phyloP scores from a whole-genome alignment of 140 eudicot genomes.

The Erigeron philadelphicus region DNA sequence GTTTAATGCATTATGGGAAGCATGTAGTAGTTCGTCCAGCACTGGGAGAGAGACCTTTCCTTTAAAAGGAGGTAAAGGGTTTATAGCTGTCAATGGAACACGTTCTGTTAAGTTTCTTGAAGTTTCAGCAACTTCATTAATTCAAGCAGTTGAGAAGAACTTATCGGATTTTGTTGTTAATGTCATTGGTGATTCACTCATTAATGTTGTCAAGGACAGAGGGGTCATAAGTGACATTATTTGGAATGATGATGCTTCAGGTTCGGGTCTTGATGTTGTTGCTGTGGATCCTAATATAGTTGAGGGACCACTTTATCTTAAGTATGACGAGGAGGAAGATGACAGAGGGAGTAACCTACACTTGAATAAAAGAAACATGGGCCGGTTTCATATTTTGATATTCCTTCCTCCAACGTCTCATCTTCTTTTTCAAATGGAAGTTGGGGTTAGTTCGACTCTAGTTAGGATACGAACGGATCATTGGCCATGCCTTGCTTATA shows the following conservation, averaged over 20 bases:
- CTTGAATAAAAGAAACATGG: slow-evolving; percentile 50
- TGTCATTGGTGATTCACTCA: slow-evolving; percentile 71
- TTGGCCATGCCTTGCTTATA: slow-evolving; percentile 98
- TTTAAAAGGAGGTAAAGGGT: slow-evolving; percentile 81
- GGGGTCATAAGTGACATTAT: slow-evolving; percentile 51
- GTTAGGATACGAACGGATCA: slow-evolving; percentile 93
- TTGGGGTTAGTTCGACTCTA: slow-evolving; percentile 62
- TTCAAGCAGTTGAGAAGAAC: slow-evolving; percentile 63
- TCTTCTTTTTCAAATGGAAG: slow-evolving; percentile 90
- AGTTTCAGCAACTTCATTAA: slow-evolving; percentile 50
- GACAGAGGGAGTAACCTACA: slow-evolving; percentile 37
- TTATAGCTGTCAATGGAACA: slow-evolving; percentile 73
- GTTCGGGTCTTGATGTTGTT: slow-evolving; percentile 42
- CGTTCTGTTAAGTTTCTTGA: slow-evolving; percentile 90
- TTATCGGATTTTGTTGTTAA: slow-evolving; percentile 71
- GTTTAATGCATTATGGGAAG: slow-evolving; percentile 92
- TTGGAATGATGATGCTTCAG: slow-evolving; percentile 52
- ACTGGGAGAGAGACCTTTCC: slow-evolving; percentile 76
- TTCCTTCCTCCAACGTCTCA: slow-evolving; percentile 92
- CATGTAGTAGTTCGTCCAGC: slow-evolving; percentile 78
- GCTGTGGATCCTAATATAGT: slow-evolving; percentile 29
- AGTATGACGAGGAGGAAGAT: slow-evolving; percentile 63
- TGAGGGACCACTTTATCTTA: slow-evolving; percentile 69
- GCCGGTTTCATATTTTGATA: slow-evolving; percentile 67
- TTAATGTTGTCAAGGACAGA: slow-evolving; percentile 55